Base-by-base conservation (phyloP, 2,329 filamentous ascomycete genomes). In the Colletotrichum gloeosporioides region DNA sequence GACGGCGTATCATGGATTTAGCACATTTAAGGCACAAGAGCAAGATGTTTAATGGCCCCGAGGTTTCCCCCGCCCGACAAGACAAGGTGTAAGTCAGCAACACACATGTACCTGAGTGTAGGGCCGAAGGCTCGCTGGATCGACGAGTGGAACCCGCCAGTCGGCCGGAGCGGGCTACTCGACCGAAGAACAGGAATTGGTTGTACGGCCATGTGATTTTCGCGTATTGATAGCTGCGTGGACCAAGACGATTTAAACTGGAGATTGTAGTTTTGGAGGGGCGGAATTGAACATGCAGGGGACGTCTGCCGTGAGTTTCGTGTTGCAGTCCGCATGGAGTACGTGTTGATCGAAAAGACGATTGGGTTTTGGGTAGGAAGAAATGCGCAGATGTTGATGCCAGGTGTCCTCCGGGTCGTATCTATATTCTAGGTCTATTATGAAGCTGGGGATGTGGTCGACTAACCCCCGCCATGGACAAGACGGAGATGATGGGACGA, bases 91-190 rank as follows among this genome's bases (percentile, higher is more conserved):
- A 32, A 16, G 22, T n/a, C 44, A 53, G 44, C 32, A 36, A 53
- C n/a, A 32, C 10, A 25, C 57, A 39, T 25, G 25, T 36, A 63
- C 39, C 53, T 64, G 57, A 65, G 44, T 64, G 44, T 61, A 71
- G 67, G 74, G 74, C 69, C 69, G 39, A 73, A 77, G 74, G 76
- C 65, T 76, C 69, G 76, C 68, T 77, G 69, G 76, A 57, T 77
- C 66, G 62, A 76, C 13, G 67, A 27, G 31, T 61, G 62, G 55
- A 63, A 64, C 59, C 64, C 70, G 71, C 59, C 70, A 67, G 66
- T 67, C 76, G 76, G 73, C 66, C 70, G 34, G 71, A 69, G 57
- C 76, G 76, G 76, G 59, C 59, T 66, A 27, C 10, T 67, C 59
- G 65, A 53, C 75, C 75, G 75, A 68, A 71, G 44, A 67, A 27